Base-by-base conservation (phyloP, 2,329 filamentous ascomycete genomes). In the Botrytis paeoniae region DNA sequence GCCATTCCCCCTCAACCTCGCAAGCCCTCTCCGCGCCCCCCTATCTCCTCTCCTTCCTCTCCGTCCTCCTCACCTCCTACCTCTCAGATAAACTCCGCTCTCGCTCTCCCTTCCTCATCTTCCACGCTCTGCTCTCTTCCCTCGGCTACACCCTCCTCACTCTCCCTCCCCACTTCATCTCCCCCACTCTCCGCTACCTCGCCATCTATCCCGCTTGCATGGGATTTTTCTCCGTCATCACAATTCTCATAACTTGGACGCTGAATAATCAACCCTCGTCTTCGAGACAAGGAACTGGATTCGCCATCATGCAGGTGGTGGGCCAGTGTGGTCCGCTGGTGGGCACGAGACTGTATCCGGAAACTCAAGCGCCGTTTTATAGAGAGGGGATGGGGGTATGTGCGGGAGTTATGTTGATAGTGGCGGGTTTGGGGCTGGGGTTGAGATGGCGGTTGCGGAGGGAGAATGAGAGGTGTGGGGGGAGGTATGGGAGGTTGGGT, bases 201-300 rank as follows among this genome's bases (percentile, higher is more conserved):
- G 92, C 90, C 72, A 86, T 97, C 12, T 97, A 92, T 80, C 93
- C 93, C 0, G 93, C 94, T 2, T 88, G 91, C 2, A 84, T 89
- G 0, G 94, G 94, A 6, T 96, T 97, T 82, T 95, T 97, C 85
- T 90, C 88, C 74, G 92, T 93, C 32, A 92, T 97, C 73, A 94
- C 93, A 0, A 86, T 97, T 45, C 91, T 95, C 77, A 92, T 97
- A 73, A 92, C 93, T 2, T 97, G 94, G 94, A 93, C 89, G 51
- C 88, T 97, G 79, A 97, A 97, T 80, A 97, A 97, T 81, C 93
- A 96, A 80, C 83, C 87, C 70, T 89, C 85, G 20, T 89, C 91
- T 75, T 88, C 88, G 69, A 88, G 89, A 10, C 92, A 92, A 76
- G 93, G 93, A 0, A 89, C 89, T 1, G 93, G 92, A 1, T 93